Conservation (phyloP, 306 rosid species). For the Bauhinia variegata region DNA sequence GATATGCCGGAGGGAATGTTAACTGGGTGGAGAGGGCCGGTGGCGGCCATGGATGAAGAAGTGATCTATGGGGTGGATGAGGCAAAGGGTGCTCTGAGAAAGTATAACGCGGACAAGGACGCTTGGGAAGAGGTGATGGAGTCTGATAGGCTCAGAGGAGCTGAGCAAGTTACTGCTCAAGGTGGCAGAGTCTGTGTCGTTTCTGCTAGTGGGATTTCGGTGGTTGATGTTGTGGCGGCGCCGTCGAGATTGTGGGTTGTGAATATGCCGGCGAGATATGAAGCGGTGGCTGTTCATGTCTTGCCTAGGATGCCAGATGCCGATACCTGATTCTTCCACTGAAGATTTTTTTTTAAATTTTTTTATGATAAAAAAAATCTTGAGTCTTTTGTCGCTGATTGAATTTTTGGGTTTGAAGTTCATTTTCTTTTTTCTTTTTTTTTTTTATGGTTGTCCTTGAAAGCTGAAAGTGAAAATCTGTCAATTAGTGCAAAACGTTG, state of each 20-base stretch:
- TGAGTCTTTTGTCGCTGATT: too few relatives aligned
- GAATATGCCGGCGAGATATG: slow-evolving; percentile 59
- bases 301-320: slow-evolving; percentile 76
- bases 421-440: too few relatives aligned
- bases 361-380: not conserved
- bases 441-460: not conserved
- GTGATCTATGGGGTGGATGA: slow-evolving; percentile 80
- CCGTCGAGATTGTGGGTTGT: slow-evolving; percentile 47
- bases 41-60: slow-evolving; percentile 79
- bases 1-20: slow-evolving; percentile 86
- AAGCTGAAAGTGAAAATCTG: slow-evolving; percentile 47
- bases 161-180: slow-evolving; percentile 64
- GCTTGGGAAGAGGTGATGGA: slow-evolving; percentile 58
- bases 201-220: slow-evolving; percentile 50
- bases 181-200: slow-evolving; percentile 65
- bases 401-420: too few relatives aligned
- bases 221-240: slow-evolving; percentile 54
- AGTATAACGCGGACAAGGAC: slow-evolving; percentile 49
- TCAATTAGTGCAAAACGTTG: slow-evolving; percentile 11
- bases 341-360: not conserved
- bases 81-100: slow-evolving; percentile 50
- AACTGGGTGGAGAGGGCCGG: slow-evolving; percentile 85
- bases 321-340: slow-evolving; percentile 18
- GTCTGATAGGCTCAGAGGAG: slow-evolving; percentile 54
- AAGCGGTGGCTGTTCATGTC: slow-evolving; percentile 66